Base-by-base conservation (phyloP, 768 basidiomycete species). In the Galerina sulciceps region DNA sequence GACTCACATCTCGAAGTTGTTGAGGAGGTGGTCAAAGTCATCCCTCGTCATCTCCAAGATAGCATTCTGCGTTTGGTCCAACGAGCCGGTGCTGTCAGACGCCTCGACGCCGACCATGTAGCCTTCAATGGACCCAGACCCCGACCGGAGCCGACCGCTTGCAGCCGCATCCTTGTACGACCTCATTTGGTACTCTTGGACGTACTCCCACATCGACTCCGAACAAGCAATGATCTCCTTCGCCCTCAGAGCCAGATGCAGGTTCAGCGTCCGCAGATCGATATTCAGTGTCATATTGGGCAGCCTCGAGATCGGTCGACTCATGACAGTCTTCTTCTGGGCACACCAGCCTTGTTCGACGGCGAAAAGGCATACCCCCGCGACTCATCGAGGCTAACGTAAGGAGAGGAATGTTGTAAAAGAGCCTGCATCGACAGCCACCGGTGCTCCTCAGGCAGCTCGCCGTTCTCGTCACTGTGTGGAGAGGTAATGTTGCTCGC, bases 201-300 rank as follows among this genome's bases (percentile, higher is more conserved):
- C 81, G 83, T 85, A 91, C 54, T 89, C 88, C 90, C 90, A 92
- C 89, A 91, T 91, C 31, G 85, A 78, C 71, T 91, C 90, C 0
- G 85, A 78, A 64, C 89, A 91, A 8, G 80, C 88, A 13, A 90
- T 62, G n/a, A 91, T 78, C 67, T 89, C 90, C 57, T 81, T 78
- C 9, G 82, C 81, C 13, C 87, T 79, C 61, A 85, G 57, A 15
- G 81, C 74, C n/a, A 92, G 76, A 70, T 89, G 88, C 58, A 90
- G 69, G 65, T 88, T 87, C 45, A 90, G 71, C 8, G 81, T 78
- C 54, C 80, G 76, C 48, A 85, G 60, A 69, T 91, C 89, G 34
- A 89, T 74, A 41, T 81, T 74, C 61, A 88, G 70, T 8, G 73
- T 78, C 42, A 74, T 66, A 61, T 87, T 86, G 35, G 88, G 87